Conservation (phyloP, 2,329 filamentous ascomycete species). For the Pseudogymnoascus pannorum region DNA sequence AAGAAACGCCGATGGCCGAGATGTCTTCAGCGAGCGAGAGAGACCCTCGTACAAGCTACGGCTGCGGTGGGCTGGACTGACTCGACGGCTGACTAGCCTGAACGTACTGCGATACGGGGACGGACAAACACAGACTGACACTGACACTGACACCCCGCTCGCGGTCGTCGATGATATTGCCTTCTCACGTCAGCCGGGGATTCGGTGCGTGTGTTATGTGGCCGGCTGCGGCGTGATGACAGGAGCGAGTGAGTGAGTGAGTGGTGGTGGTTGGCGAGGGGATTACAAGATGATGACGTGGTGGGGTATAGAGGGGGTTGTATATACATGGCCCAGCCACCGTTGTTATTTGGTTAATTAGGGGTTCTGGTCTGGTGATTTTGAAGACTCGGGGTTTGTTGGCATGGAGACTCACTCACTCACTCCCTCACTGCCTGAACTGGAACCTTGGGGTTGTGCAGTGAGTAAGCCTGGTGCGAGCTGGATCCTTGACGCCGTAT, state of each 20-base stretch:
- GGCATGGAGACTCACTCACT: too few relatives aligned
- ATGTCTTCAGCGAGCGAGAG: not conserved
- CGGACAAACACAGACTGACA: too few relatives aligned
- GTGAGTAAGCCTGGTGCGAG: not conserved
- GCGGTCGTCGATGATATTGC: not conserved
- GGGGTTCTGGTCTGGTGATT: not conserved
- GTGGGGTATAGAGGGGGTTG: not conserved
- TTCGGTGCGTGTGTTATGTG: not conserved
- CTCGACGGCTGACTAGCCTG: too few relatives aligned
- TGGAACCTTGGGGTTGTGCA: not conserved
- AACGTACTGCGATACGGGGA: too few relatives aligned
- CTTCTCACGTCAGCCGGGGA: not conserved
- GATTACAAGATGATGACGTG: not conserved
- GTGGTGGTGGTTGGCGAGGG: not conserved
- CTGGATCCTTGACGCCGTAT: not conserved
- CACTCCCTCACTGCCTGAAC: too few relatives aligned
- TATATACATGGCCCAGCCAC: not conserved
- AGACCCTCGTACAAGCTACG: too few relatives aligned
- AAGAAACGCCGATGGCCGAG: not conserved
- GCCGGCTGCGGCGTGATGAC: not conserved
- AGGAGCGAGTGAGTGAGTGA: too few relatives aligned
- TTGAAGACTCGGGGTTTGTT: not conserved
- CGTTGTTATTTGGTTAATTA: not conserved
- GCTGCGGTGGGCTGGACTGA: too few relatives aligned
- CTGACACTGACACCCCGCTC: not conserved